These are phyloP conservation scores for Aspergillus cavernicola DNA, from an alignment of 495 filamentous ascomycete species.

Conservation along the genomic window DNA sequence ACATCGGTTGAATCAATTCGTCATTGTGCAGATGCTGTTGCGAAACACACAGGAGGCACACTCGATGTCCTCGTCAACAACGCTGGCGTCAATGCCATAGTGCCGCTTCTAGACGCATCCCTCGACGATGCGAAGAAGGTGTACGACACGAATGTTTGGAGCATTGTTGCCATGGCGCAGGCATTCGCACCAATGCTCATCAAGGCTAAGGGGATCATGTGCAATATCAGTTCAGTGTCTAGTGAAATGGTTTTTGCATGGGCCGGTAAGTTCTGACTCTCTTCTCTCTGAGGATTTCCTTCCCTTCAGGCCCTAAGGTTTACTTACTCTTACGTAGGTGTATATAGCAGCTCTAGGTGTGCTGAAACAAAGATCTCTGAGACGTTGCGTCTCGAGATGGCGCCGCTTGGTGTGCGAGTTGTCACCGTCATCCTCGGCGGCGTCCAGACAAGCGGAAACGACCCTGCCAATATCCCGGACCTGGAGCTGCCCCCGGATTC, in stretches of 20 bases:
- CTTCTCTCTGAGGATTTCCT: no score
- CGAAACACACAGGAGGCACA: constrained; percentile 14
- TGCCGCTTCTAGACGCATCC: constrained; percentile 34
- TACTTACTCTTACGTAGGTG: constrained; percentile 5
- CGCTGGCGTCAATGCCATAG: constrained; percentile 27
- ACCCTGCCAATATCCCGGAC: constrained; percentile 17
- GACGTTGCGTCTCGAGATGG: constrained; percentile 31
- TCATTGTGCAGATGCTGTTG: constrained; percentile 6
- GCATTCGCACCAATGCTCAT: constrained; percentile 43
- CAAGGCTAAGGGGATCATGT: constrained; percentile 27
- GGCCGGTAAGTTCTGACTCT: constrained; percentile 18
- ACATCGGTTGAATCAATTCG: constrained; percentile 28
- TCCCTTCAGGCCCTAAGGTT: neutral
- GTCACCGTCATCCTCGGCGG: constrained; percentile 20
- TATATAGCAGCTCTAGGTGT: constrained; percentile 26
- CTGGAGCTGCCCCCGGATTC: constrained; percentile 17
- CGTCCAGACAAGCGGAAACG: constrained; percentile 18
- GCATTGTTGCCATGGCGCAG: constrained; percentile 31
- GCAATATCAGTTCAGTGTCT: constrained; percentile 26
- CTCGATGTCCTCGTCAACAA: constrained; percentile 45
- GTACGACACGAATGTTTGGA: constrained; percentile 46
- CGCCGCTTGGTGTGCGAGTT: constrained; percentile 31
- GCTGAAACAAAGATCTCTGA: constrained; percentile 24
- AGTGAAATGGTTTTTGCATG: constrained; percentile 21
- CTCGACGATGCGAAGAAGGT: constrained; percentile 33